Conservation (phyloP, 345 rosid genomes). For the Camelina laxa region DNA sequence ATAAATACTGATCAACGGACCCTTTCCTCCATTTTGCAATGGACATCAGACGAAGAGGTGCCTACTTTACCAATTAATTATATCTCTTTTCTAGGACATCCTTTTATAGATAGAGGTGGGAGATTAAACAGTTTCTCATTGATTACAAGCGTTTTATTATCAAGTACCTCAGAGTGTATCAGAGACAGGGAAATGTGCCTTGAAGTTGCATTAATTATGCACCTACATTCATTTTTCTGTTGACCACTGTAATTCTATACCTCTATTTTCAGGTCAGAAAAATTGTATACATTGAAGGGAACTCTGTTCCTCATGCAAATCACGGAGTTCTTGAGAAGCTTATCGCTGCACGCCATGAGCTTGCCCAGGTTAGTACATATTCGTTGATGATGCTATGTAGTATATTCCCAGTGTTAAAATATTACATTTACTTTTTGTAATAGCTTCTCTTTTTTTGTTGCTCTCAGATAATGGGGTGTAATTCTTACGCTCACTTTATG, state of each 20-base stretch:
- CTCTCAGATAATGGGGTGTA: constrained; percentile 73
- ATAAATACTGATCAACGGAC: constrained; percentile 67
- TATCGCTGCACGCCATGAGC: constrained; percentile 80
- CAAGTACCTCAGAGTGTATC: neutral
- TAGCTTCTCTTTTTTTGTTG: neutral
- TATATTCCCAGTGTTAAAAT: neutral
- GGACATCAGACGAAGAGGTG: constrained; percentile 86
- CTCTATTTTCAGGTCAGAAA: constrained; percentile 70
- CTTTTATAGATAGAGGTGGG: neutral
- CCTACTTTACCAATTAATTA: constrained; percentile 15
- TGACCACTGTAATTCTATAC: constrained; percentile 7
- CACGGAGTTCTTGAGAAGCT: constrained; percentile 75
- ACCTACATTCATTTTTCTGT: constrained; percentile 8
- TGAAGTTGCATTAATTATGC: neutral
- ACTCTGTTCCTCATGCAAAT: constrained; percentile 79
- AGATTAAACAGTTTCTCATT: neutral
- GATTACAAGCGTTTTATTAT: neutral
- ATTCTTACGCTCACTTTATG: constrained; percentile 75
- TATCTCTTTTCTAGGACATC: neutral
- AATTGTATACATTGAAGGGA: constrained; percentile 73
- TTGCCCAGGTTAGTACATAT: constrained; percentile 69
- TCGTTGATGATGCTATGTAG: constrained; percentile 4
- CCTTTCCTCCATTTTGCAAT: constrained; percentile 72
- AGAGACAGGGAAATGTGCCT: neutral
- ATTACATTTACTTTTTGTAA: constrained; percentile 15